Evolutionary conservation across 305 asterid genomes (phyloP).

Genomic region (Fraxinus platypoda): DNA sequence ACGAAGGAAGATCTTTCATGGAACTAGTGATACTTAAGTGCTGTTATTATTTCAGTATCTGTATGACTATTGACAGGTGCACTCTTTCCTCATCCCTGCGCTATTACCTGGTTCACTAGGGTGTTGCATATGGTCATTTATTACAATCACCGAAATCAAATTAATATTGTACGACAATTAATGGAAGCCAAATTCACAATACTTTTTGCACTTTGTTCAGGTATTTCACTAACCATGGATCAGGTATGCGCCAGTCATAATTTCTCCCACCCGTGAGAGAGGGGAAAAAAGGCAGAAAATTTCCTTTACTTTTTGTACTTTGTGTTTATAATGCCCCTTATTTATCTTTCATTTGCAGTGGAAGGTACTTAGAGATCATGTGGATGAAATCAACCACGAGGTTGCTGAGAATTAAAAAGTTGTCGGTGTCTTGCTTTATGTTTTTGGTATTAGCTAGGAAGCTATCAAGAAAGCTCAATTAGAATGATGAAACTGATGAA

Average conservation of each 20-base stretch:
- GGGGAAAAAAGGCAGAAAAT: neutral
- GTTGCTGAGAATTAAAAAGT: constrained; percentile 32
- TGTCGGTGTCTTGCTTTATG: neutral
- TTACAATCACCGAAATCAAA: neutral
- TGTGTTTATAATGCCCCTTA: neutral
- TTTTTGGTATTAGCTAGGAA: neutral
- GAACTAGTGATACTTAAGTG: neutral
- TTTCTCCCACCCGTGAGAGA: neutral
- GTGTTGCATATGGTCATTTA: neutral
- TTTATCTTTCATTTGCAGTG: constrained; percentile 35
- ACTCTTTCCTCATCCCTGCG: neutral
- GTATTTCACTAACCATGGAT: constrained; percentile 51
- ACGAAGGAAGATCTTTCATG: neutral
- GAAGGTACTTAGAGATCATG: constrained; percentile 51
- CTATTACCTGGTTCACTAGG: neutral
- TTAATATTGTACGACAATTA: neutral
- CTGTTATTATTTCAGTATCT: neutral
- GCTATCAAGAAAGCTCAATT: neutral
- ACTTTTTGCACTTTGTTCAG: constrained; percentile 27
- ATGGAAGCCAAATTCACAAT: neutral
- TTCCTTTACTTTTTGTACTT: neutral
- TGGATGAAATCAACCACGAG: constrained; percentile 53
- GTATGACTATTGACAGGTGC: neutral
- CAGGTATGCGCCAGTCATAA: constrained; percentile 30
- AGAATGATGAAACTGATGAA: neutral